phyloP scores from a whole-genome alignment of 192 early-diverging fungal species.

The Chytriomyces hyalinus region DNA sequence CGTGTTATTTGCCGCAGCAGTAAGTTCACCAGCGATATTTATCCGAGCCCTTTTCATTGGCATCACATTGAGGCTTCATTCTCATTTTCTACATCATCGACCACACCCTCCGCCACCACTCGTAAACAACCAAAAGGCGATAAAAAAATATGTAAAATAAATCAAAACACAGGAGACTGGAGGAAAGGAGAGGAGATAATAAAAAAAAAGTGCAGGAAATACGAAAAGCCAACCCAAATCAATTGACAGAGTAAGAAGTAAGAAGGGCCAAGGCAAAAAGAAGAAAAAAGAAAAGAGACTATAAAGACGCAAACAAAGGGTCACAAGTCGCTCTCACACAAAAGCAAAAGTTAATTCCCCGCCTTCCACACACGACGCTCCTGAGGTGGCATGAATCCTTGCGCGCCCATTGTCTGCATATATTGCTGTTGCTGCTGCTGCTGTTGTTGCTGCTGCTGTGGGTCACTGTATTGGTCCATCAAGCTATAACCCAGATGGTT shows the following conservation, averaged over 20 bases:
- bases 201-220: conserved; percentile 3
- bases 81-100: too few relatives aligned
- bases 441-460: background rate
- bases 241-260: too few relatives aligned
- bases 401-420: conserved; percentile 22
- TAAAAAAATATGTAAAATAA: too few relatives aligned
- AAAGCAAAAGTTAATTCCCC: conserved; percentile 25
- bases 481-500: conserved; percentile 3
- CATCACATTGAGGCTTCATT: too few relatives aligned
- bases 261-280: background rate
- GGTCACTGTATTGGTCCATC: background rate
- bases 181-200: background rate
- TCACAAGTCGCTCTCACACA: background rate
- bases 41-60: too few relatives aligned
- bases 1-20: too few relatives aligned
- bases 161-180: background rate
- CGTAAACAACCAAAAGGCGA: too few relatives aligned
- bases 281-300: background rate
- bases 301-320: background rate
- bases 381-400: conserved; percentile 20
- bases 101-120: too few relatives aligned
- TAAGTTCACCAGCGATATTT: too few relatives aligned
- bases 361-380: conserved; percentile 51
- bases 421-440: conserved; percentile 20
- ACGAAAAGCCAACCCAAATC: too few relatives aligned